These are phyloP conservation scores for Pugionium dolabratum DNA, from an alignment of 345 rosid genomes.

Conservation along the genomic window DNA sequence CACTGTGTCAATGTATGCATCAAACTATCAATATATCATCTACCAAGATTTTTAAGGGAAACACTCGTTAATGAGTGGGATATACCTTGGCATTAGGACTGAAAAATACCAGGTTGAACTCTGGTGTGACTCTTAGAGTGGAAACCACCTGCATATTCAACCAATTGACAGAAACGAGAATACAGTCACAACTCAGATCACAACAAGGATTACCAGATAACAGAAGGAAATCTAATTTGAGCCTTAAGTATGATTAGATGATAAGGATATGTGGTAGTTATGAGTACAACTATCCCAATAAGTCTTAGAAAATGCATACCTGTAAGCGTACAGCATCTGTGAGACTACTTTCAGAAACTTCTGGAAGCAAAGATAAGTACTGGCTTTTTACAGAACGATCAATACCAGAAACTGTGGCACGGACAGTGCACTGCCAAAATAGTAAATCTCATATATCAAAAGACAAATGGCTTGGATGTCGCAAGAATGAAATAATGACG, in stretches of 20 bases:
- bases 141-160: conserved; percentile 83
- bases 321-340: conserved; percentile 77
- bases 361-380: conserved; percentile 39
- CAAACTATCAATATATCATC: conserved; percentile 14
- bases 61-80: conserved; percentile 7
- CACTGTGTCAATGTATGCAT: conserved; percentile 8
- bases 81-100: conserved; percentile 84
- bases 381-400: conserved; percentile 44
- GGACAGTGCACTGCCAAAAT: conserved; percentile 70
- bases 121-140: conserved; percentile 69
- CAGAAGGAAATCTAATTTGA: background rate
- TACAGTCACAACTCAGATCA: background rate
- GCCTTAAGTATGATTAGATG: background rate
- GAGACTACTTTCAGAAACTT: conserved; percentile 44
- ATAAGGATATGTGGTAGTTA: conserved; percentile 13
- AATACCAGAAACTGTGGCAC: conserved; percentile 67
- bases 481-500: background rate
- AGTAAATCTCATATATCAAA: conserved; percentile 24
- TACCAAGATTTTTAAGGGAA: conserved; percentile 4
- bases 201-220: conserved; percentile 4
- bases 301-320: conserved; percentile 48
- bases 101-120: conserved; percentile 70
- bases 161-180: conserved; percentile 35
- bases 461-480: no score
- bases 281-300: conserved; percentile 2